Evolutionary conservation across 1,139 yeast species (phyloP).

Genomic region (Nakaseomyces nivariensis): DNA sequence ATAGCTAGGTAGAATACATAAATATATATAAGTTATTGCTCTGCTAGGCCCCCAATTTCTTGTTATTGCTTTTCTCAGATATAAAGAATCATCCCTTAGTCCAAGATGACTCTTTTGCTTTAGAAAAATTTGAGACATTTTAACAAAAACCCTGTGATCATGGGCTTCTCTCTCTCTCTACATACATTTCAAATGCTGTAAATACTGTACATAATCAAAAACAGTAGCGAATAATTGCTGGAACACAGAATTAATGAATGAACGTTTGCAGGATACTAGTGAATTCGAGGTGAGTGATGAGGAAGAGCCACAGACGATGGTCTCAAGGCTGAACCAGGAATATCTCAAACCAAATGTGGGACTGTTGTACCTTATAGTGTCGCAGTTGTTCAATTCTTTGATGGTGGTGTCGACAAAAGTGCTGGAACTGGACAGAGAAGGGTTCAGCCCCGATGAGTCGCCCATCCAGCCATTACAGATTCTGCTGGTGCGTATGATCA

Average conservation of each 20-base stretch:
- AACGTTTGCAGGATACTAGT: neutral
- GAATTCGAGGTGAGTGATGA: neutral
- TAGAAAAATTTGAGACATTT: too few species aligned
- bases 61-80: too few species aligned
- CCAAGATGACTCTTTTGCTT: too few species aligned
- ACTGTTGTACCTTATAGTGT: conserved; percentile 36
- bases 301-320: conserved; percentile 1
- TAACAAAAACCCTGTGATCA: too few species aligned
- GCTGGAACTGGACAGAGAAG: conserved; percentile 44
- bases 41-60: too few species aligned
- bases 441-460: conserved; percentile 10
- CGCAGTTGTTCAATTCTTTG: conserved; percentile 58
- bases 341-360: conserved; percentile 28
- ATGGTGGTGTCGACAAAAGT: conserved; percentile 66
- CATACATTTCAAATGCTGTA: too few species aligned
- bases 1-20: too few species aligned
- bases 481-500: conserved; percentile 62
- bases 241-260: neutral
- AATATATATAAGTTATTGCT: too few species aligned
- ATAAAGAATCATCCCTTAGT: too few species aligned
- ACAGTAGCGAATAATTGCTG: too few species aligned
- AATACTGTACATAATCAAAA: too few species aligned
- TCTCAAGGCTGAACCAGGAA: conserved; percentile 8
- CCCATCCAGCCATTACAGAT: conserved; percentile 66
- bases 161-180: too few species aligned